Evolutionary conservation across 495 filamentous ascomycete species (phyloP).

Genomic region (Neurospora sp.): DNA sequence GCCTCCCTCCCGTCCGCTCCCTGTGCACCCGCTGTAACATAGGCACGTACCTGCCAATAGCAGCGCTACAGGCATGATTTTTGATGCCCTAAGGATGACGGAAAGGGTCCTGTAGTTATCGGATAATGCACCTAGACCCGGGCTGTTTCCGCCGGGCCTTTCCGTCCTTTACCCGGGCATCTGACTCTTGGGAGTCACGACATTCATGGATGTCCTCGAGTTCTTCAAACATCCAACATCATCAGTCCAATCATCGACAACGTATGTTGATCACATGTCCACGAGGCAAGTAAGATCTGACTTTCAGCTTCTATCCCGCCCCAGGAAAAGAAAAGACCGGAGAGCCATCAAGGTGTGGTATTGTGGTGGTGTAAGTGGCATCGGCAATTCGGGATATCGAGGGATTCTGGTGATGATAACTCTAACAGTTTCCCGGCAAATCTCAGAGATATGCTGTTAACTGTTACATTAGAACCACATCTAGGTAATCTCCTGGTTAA

Average conservation of each 20-base stretch:
- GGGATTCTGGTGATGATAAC: background rate
- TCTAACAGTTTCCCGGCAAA: background rate
- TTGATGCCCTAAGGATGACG: background rate
- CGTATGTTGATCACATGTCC: background rate
- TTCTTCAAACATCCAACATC: background rate
- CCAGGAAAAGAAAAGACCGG: background rate
- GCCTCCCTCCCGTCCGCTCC: background rate
- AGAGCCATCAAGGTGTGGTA: background rate
- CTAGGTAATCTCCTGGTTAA: background rate
- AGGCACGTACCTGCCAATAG: background rate
- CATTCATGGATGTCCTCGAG: background rate
- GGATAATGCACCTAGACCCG: conserved; percentile 21
- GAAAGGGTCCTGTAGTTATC: conserved; percentile 3
- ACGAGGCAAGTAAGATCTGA: background rate
- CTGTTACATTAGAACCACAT: background rate
- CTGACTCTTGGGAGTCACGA: background rate
- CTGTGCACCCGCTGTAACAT: background rate
- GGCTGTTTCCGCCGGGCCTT: background rate
- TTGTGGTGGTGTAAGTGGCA: background rate
- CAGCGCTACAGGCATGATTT: background rate
- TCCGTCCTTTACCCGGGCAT: background rate
- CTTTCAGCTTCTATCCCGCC: background rate
- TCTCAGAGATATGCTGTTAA: background rate
- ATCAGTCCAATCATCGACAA: background rate
- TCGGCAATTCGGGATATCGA: background rate